phyloP scores from a whole-genome alignment of 495 filamentous ascomycete species.

The Emericellopsis terricola region DNA sequence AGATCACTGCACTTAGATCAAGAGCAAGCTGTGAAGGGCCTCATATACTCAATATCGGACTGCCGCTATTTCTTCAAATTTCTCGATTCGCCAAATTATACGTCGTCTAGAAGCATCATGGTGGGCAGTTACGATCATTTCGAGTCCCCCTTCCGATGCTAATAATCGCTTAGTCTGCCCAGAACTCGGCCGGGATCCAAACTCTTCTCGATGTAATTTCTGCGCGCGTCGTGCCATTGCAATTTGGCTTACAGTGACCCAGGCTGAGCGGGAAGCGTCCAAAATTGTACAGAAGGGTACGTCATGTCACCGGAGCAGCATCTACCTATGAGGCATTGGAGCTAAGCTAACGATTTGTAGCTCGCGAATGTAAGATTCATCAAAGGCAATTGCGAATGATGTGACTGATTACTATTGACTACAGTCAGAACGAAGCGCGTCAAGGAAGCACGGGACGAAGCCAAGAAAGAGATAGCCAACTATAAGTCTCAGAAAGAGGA shows the following conservation, averaged over 20 bases:
- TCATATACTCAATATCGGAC: too few species aligned
- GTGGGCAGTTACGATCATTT: too few species aligned
- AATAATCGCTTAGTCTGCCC: conserved; percentile 95
- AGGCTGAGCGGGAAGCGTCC: conserved; percentile 97
- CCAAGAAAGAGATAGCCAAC: conserved; percentile 94
- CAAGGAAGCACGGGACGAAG: conserved; percentile 85
- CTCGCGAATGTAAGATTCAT: conserved; percentile 20
- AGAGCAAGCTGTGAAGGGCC: too few species aligned
- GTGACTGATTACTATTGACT: too few species aligned
- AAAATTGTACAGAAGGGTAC: conserved; percentile 95
- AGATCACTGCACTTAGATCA: too few species aligned
- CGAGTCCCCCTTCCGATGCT: too few species aligned
- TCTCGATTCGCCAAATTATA: too few species aligned
- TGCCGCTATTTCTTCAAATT: too few species aligned
- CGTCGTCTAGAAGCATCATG: too few species aligned
- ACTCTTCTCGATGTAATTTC: conserved; percentile 82
- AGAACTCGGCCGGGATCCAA: conserved; percentile 96
- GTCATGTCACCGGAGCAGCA: too few species aligned
- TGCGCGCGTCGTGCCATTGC: not conserved
- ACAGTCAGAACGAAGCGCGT: conserved; percentile 91
- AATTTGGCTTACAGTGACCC: conserved; percentile 1
- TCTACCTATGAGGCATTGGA: too few species aligned
- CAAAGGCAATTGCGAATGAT: not conserved
- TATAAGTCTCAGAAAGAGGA: conserved; percentile 81
- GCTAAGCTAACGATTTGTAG: conserved; percentile 6